phyloP scores from a whole-genome alignment of 495 filamentous ascomycete genomes.

The Mytilinidion resinicola region DNA sequence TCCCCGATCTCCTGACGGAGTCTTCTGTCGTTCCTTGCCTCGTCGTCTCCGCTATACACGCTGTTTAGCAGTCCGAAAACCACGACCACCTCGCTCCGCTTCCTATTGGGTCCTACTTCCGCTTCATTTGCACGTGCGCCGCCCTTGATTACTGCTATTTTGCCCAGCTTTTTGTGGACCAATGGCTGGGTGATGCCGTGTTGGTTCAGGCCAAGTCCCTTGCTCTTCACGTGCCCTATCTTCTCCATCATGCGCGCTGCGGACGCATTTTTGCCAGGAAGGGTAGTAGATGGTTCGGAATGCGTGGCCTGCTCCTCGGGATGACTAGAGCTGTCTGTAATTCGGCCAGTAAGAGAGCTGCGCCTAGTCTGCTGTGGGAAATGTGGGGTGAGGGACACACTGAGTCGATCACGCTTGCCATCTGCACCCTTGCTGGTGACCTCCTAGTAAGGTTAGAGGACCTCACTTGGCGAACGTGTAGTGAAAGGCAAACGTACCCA shows the following conservation, averaged over 20 bases:
- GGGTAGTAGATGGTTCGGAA: conserved; percentile 50
- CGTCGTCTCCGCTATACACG: conserved; percentile 65
- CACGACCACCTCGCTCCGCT: conserved; percentile 73
- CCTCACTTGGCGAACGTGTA: no score
- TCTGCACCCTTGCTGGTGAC: no score
- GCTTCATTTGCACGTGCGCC: conserved; percentile 48
- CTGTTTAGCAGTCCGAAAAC: conserved; percentile 75
- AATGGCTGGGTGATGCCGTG: conserved; percentile 82
- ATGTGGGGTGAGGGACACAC: no score
- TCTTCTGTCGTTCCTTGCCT: conserved; percentile 52
- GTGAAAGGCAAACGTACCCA: no score
- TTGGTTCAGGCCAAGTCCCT: conserved; percentile 72
- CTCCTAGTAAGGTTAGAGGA: no score
- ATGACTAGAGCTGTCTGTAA: no score
- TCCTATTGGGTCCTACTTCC: conserved; percentile 59
- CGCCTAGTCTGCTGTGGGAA: no score
- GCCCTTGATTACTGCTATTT: conserved; percentile 36
- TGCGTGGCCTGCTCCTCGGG: no score
- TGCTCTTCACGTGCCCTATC: conserved; percentile 85
- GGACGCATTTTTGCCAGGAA: conserved; percentile 76
- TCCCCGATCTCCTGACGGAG: conserved; percentile 92
- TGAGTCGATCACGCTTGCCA: no score
- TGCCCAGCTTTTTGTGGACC: no score
- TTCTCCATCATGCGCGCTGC: conserved; percentile 82
- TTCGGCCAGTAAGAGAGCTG: not conserved